phyloP scores from a whole-genome alignment of 2,329 filamentous ascomycete genomes.

The Ophiosphaerella herpotricha region DNA sequence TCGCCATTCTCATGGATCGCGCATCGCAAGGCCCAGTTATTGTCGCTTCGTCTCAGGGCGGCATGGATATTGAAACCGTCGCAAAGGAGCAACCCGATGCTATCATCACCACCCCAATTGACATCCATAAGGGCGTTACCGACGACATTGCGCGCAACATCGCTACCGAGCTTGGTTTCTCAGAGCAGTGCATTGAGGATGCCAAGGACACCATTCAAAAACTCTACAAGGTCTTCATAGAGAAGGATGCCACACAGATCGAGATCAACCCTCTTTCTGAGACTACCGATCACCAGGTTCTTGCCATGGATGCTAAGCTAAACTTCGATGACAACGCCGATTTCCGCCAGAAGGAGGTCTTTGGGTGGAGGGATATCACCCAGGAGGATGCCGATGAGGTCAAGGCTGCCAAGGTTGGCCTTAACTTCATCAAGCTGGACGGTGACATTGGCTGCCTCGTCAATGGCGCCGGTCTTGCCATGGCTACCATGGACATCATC shows the following conservation, averaged over 20 bases:
- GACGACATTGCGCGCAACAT: constrained; percentile 92
- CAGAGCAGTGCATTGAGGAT: constrained; percentile 94
- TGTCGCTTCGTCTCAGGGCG: constrained; percentile 95
- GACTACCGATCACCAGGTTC: constrained; percentile 96
- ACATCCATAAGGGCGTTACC: constrained; percentile 94
- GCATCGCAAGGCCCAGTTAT: constrained; percentile 89
- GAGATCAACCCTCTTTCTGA: constrained; percentile 99
- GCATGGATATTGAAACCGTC: constrained; percentile 98
- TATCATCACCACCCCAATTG: constrained; percentile 89
- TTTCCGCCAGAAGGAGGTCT: constrained; percentile 96
- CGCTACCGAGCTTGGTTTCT: constrained; percentile 92
- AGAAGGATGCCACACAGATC: constrained; percentile 98
- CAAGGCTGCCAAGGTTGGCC: constrained; percentile 86
- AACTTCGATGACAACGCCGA: constrained; percentile 99
- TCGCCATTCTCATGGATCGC: constrained; percentile 98
- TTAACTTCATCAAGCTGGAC: constrained; percentile 99
- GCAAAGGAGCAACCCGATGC: constrained; percentile 97
- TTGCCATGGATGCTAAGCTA: constrained; percentile 99
- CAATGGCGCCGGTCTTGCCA: constrained; percentile 98
- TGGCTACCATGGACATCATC: constrained; percentile 99
- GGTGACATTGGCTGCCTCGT: constrained; percentile 99
- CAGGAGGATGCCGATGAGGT: constrained; percentile 99
- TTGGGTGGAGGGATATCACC: constrained; percentile 87
- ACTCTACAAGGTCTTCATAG: constrained; percentile 97
- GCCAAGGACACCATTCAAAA: constrained; percentile 97